Evolutionary conservation across 139 green algal genomes (phyloP), one percentile per base, ranked within the genome.

Genomic region (Chlorella ohadii): DNA sequence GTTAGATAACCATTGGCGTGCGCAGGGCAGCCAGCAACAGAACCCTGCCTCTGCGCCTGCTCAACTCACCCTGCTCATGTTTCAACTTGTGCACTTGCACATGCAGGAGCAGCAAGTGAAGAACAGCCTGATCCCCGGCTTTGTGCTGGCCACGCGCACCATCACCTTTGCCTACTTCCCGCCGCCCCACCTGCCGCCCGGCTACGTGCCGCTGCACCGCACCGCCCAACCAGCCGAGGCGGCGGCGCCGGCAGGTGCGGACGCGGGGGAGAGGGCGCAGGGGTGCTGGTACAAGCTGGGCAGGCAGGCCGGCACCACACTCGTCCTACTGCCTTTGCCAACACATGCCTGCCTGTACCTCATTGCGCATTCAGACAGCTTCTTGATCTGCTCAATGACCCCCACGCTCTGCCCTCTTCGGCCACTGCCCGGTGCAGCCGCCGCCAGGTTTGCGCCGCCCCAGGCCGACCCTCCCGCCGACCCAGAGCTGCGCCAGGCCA

Each of bases 391-490:
- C n/a, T n/a, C n/a, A n/a, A n/a, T n/a, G n/a, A n/a, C n/a, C n/a
- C n/a, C n/a, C n/a, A n/a, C n/a, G n/a, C n/a, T n/a, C n/a, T n/a
- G n/a, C n/a, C n/a, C n/a, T n/a, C n/a, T n/a, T n/a, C n/a, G n/a
- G n/a, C 77, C 12, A 16, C 59, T 51, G 27, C 67, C 51, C 33
- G 12, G 4, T 56, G 80, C 80, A 85, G 68, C 36, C 4, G 70
- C 23, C 22, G 27, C 65, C 44, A 55, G 23, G 79, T 63, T 38
- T 73, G 80, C 72, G 47, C 81, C 81, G 11, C 81, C 86, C 31
- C 87, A 88, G 39, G 86, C 72, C 0, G 80, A 90, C 3, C 87
- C 92, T 1, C 94, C 92, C 0, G 31, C 72, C 0, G 91, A 97
- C 41, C 47, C 82, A 1, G 81, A 78, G 7, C 86, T 95, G 25